Evolutionary conservation across 116 monocot genomes (phyloP), one percentile per base, ranked within the genome.

Genomic region (Cymodocea nodosa): DNA sequence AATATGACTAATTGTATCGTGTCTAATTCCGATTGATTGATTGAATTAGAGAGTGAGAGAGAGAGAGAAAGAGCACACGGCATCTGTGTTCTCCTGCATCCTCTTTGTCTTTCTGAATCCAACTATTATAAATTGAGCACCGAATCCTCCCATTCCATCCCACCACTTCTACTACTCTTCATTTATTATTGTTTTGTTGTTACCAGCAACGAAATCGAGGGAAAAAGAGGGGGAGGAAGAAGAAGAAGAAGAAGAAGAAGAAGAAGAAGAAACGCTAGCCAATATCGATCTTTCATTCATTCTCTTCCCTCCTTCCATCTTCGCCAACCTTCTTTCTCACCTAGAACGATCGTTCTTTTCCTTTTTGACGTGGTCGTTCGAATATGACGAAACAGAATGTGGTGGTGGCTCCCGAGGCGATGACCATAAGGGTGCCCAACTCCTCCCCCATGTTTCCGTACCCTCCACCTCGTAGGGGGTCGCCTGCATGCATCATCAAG

Each of bases 371-470:
- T 44, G 1, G 44, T 13, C 8, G 56, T 37, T 18, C 39, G 24
- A 58, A 22, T 7, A 74, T 74, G 74, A 74, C 74, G 35, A 75
- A 68, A 55, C 68, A 75, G 63, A 75, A 68, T 68, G 75, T 63
- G 49, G 67, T 51, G 62, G 62, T 68, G 67, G n/a, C n/a, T n/a
- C 68, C 59, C 22, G 74, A 74, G 74, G 53, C 62, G 23, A 35
- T 61, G 52, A 55, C 53, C 30, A 37, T 73, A 19, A 35, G 55
- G 30, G 73, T 73, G 61, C 37, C 76, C 2, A 58, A 57, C 23
- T 10, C 81, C 50, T 54, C 71, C 15, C 67, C 76, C 11, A 7
- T 77, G 4, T 70, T 72, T 8, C 66, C 81, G 13, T 75, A 68
- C 55, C 85, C 69, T 8, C 80, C 78, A 8, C 80, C 80, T 19